These are phyloP conservation scores for Chara braunii DNA, from an alignment of 139 green algal species.

Conservation along the genomic window DNA sequence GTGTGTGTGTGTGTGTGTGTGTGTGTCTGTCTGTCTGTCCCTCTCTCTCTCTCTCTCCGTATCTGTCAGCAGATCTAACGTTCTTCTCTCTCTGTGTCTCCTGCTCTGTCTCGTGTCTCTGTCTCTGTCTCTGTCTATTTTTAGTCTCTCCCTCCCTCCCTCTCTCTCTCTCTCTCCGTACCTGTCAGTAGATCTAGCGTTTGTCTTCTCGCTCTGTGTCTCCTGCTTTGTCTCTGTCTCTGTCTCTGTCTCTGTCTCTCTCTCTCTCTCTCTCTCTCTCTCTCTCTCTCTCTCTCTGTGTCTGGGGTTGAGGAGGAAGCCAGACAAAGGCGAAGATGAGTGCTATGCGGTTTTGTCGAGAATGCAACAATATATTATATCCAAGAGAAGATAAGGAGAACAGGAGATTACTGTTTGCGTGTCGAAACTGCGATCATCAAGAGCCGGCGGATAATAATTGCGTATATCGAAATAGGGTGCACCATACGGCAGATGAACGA, in stretches of 20 bases:
- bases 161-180: background rate
- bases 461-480: slow-evolving; percentile 44
- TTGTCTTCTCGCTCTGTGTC: background rate
- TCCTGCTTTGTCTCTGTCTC: slow-evolving; percentile 4
- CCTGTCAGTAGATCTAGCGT: background rate
- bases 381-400: slow-evolving; percentile 30
- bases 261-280: background rate
- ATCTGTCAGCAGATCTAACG: background rate
- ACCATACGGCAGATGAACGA: slow-evolving; percentile 38
- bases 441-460: slow-evolving; percentile 35
- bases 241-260: background rate
- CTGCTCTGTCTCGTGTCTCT: too few relatives aligned
- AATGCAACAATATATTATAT: slow-evolving; percentile 46
- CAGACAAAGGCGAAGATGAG: too few relatives aligned
- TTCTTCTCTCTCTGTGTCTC: background rate
- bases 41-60: background rate
- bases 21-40: background rate
- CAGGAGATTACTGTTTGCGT: slow-evolving; percentile 32
- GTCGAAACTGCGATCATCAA: slow-evolving; percentile 40
- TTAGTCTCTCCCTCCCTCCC: too few relatives aligned
- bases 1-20: background rate
- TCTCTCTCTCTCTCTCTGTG: background rate
- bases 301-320: too few relatives aligned
- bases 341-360: slow-evolving; percentile 7
- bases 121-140: too few relatives aligned